Conservation (phyloP, 1,284 basidiomycete genomes). For the Takashimella koratensis region DNA sequence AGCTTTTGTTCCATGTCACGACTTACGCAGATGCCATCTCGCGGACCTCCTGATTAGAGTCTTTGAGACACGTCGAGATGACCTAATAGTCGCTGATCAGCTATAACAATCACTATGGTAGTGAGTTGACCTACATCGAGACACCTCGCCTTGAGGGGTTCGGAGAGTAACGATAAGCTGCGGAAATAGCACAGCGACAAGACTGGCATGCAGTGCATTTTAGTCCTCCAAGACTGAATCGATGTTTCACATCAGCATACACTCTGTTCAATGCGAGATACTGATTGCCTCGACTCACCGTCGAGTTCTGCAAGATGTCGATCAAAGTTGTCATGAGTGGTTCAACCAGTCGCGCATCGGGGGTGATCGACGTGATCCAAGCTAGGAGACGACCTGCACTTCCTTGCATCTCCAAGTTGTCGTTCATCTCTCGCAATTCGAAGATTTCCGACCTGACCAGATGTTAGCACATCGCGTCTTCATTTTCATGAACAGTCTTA, state of each 20-base stretch:
- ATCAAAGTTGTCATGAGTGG: constrained; percentile 49
- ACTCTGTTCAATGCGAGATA: not conserved
- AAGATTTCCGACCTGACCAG: constrained; percentile 44
- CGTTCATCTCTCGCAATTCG: constrained; percentile 49
- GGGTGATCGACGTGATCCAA: constrained; percentile 50
- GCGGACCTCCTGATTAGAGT: constrained; percentile 90
- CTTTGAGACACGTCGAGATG: constrained; percentile 60
- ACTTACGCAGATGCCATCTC: constrained; percentile 77
- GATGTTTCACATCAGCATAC: not conserved
- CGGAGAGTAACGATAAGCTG: constrained; percentile 72
- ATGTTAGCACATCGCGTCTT: not conserved
- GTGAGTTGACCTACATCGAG: constrained; percentile 68
- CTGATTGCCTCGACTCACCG: constrained; percentile 25
- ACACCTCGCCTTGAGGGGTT: constrained; percentile 62
- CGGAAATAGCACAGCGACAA: constrained; percentile 50
- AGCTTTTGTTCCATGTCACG: not conserved
- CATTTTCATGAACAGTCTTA: constrained; percentile 49
- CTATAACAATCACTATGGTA: too few species aligned
- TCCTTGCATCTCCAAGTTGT: constrained; percentile 48
- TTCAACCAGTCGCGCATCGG: constrained; percentile 49
- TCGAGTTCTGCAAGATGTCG: constrained; percentile 46
- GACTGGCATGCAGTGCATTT: constrained; percentile 52
- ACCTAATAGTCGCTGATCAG: not conserved
- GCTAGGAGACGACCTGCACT: constrained; percentile 49
- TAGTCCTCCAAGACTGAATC: constrained; percentile 51